Evolutionary conservation across 2,329 filamentous ascomycete genomes (phyloP), one percentile per base, ranked within the genome.

Genomic region (Pyrenophora teres): DNA sequence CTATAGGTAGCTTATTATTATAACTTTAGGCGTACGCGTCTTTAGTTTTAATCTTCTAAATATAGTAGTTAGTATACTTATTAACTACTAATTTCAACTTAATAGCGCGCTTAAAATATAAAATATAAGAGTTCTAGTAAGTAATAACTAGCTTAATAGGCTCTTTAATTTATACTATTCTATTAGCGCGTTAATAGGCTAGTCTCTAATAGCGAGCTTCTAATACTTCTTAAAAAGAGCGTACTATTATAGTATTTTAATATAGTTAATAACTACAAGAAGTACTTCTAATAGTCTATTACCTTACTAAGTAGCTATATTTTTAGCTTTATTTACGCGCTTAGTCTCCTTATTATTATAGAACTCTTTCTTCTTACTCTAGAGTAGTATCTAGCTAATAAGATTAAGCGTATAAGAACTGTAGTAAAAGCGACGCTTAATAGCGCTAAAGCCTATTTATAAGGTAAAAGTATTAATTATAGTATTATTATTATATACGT

Each of bases 171-270:
- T 16, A 5, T 21, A 5, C 19, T 21, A 5, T 21, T 21, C 19
- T 21, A 5, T 21, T 21, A 5, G 19, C 19, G 19, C 19, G 19
- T 21, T 21, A 21, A 21, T 5, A 21, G 19, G 19, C 19, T 21
- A 21, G 19, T 21, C 19, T 5, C 19, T 21, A 21, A 21, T 21
- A 21, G 19, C 2, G 2, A 21, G 19, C 19, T 21, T 21, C 19
- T 21, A 38, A 48, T 38, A 43, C 5, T 48, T 52, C 1, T 33
- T n/a, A 39, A 54, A 50, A 37, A 46, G 38, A 18, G 25, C 40
- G 27, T 43, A 15, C 32, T 54, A 37, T 23, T 54, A 33, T 12
- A 18, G 46, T 18, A 37, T 53, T 49, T 50, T 53, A 19, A 53
- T 53, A 30, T 53, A 45, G 27, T 33, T 49, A 19, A 49, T 40